Evolutionary conservation across 768 basidiomycete species (phyloP).

Genomic region (Boletus rubescentipes): DNA sequence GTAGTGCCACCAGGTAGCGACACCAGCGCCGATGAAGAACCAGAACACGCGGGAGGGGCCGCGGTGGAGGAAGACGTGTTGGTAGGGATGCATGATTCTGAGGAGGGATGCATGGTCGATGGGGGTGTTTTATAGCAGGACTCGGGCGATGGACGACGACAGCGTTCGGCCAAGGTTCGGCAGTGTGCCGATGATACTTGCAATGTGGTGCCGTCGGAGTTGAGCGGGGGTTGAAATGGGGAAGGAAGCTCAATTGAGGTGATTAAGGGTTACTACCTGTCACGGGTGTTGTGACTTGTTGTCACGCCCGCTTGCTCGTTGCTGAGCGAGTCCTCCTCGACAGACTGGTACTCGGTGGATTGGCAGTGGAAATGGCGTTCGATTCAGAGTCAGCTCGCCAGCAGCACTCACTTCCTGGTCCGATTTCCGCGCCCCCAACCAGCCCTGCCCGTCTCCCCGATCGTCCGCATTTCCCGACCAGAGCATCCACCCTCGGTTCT

Average conservation of each 20-base stretch:
- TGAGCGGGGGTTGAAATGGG: background rate
- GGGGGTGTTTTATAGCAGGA: slow-evolving; percentile 14
- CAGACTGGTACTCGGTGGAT: too few species aligned
- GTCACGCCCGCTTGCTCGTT: slow-evolving; percentile 22
- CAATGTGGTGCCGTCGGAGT: slow-evolving; percentile 19
- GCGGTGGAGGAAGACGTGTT: slow-evolving; percentile 26
- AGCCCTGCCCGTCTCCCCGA: slow-evolving; percentile 43
- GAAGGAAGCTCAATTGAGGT: too few species aligned
- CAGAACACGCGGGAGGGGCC: slow-evolving; percentile 63
- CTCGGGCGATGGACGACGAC: slow-evolving; percentile 18
- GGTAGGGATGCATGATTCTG: slow-evolving; percentile 24
- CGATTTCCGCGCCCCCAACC: slow-evolving; percentile 38
- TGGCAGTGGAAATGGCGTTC: slow-evolving; percentile 24
- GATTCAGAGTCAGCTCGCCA: slow-evolving; percentile 31
- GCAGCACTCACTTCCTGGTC: slow-evolving; percentile 14
- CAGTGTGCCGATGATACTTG: slow-evolving; percentile 15
- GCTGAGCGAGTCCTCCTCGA: background rate
- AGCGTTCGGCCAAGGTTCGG: slow-evolving; percentile 21
- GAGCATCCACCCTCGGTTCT: slow-evolving; percentile 62
- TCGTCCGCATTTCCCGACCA: slow-evolving; percentile 55
- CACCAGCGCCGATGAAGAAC: slow-evolving; percentile 62
- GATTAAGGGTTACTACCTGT: slow-evolving; percentile 3
- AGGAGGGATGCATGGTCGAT: background rate
- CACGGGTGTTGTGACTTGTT: slow-evolving; percentile 14
- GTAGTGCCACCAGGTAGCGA: slow-evolving; percentile 39